Evolutionary conservation across 495 filamentous ascomycete species (phyloP), one percentile per base, ranked within the genome.

Genomic region (Aspergillus ellipticus): DNA sequence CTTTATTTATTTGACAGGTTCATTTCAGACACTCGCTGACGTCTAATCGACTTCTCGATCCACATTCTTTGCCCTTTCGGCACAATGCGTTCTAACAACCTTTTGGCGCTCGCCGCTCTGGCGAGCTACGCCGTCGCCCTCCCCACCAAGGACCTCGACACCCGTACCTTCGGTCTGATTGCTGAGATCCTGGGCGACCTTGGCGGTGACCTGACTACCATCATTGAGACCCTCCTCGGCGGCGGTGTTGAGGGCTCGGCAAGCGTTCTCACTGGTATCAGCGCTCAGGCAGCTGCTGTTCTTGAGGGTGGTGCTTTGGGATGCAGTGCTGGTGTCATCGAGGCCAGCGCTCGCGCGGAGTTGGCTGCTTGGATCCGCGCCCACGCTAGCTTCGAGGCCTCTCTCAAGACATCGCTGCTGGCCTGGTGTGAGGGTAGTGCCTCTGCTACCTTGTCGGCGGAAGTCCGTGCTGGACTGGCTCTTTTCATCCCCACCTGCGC

Each of bases 281-380:
- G 58, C 49, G 66, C 68, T n/a, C 54, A 66, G 52, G 73, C 62
- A 59, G 73, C 73, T 42, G 75, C 72, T 15, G 75, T 73, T 42
- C 66, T 76, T 6, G 56, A 68, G 47, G 70, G 69, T 58, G 66
- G 68, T 69, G 70, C 69, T 54, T 51, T 76, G 48, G 75, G 75
- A 63, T 70, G 68, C 61, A 66, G 60, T 57, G 62, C 69, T 37
- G 64, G 62, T 42, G 49, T 46, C n/a, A 64, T 76, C 39, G 56
- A 70, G 41, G 50, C 56, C 54, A 26, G 51, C 49, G 70, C 69
- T 10, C 73, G 71, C 50, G 54, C 46, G 17, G 64, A 73, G 31
- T 59, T 78, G 19, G 67, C 61, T 49, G 19, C 51, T n/a, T 78
- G 72, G 72, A 54, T 78, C 58, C 45, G 46, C 20, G 49, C 56